phyloP scores from a whole-genome alignment of 768 basidiomycete genomes.

The Phanerodontia chrysosporium region DNA sequence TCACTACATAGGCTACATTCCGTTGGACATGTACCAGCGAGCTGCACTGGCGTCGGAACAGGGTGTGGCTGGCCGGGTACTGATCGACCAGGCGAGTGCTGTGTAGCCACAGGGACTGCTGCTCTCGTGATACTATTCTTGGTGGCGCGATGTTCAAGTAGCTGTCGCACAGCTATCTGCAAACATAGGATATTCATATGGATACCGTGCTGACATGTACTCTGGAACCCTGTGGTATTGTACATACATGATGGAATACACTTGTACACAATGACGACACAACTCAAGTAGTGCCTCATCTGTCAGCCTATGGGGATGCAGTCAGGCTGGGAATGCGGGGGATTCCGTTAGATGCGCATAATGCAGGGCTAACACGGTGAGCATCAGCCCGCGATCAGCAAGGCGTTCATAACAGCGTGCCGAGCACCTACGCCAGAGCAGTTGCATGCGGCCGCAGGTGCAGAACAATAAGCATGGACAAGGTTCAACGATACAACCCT shows the following conservation, averaged over 20 bases:
- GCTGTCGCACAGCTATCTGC: background rate
- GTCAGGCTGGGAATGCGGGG: background rate
- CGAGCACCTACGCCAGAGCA: background rate
- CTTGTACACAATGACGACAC: background rate
- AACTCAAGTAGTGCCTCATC: too few relatives aligned
- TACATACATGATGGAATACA: background rate
- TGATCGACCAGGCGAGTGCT: conserved; percentile 10
- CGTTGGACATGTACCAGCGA: conserved; percentile 37
- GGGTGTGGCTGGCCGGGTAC: conserved; percentile 15
- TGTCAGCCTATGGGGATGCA: background rate
- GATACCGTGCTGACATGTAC: background rate
- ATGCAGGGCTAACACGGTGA: background rate
- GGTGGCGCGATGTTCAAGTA: background rate
- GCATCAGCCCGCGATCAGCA: background rate
- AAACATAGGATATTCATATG: background rate
- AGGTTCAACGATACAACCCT: background rate
- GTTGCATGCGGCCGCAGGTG: background rate
- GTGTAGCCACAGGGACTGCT: background rate
- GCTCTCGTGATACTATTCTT: background rate
- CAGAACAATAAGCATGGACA: background rate
- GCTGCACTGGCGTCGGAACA: conserved; percentile 3
- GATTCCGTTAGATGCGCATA: background rate
- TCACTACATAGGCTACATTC: conserved; percentile 51
- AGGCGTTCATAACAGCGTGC: background rate
- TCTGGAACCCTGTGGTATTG: background rate